A percentile compares a stretch with the other conserved stretches of the same genome.
Conservation (phyloP, 2,329 filamentous ascomycete species). For the Calonectria leucothoes region DNA sequence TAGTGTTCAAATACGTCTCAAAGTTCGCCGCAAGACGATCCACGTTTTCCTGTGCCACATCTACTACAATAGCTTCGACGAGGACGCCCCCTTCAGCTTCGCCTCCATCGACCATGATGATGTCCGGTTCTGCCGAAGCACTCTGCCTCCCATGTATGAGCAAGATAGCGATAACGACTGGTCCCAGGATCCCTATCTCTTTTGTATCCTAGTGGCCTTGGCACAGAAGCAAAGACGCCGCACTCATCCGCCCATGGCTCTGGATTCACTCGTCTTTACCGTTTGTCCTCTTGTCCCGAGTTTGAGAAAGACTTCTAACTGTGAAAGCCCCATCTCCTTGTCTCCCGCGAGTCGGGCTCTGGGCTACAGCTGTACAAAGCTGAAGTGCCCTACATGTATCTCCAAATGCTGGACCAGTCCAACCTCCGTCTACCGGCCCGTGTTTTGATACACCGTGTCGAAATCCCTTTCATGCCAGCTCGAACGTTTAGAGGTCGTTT, state of each 20-base stretch:
- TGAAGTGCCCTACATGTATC: background rate
- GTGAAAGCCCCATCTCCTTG: background rate
- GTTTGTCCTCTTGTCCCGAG: background rate
- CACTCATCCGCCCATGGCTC: background rate
- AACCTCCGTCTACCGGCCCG: background rate
- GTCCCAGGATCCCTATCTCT: background rate
- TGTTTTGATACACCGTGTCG: background rate
- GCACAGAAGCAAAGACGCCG: background rate
- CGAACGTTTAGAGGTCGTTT: background rate
- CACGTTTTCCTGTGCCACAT: background rate
- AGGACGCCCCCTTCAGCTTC: background rate
- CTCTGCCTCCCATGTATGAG: background rate
- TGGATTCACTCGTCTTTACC: background rate
- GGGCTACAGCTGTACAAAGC: background rate
- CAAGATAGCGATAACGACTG: background rate
- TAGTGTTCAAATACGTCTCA: background rate
- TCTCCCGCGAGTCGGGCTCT: background rate
- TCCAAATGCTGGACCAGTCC: background rate
- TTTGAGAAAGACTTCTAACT: background rate
- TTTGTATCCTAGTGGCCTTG: background rate
- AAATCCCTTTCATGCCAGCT: background rate
- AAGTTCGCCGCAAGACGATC: background rate
- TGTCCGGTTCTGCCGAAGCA: background rate
- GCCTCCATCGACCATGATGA: background rate
- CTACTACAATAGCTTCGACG: background rate